Conservation (phyloP, 495 filamentous ascomycete genomes). For the Tuber indicum region DNA sequence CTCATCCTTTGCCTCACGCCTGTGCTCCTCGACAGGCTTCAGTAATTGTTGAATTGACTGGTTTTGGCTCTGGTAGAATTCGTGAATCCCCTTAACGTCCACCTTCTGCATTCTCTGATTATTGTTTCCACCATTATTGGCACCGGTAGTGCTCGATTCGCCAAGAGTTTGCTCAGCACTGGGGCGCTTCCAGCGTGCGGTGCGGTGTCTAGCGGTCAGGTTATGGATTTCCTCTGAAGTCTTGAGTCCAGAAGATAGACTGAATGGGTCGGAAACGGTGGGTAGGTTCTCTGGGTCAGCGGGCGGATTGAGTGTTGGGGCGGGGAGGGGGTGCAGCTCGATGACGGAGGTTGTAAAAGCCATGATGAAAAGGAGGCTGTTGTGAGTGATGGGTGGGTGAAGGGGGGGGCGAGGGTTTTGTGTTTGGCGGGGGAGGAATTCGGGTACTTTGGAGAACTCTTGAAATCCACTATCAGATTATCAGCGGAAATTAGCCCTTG, state of each 20-base stretch:
- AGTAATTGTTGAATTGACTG: constrained; percentile 86
- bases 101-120: constrained; percentile 45
- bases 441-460: neutral
- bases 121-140: constrained; percentile 44
- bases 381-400: neutral
- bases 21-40: constrained; percentile 88
- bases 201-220: constrained; percentile 59
- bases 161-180: constrained; percentile 16
- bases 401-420: neutral
- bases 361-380: neutral
- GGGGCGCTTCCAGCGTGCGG: constrained; percentile 66
- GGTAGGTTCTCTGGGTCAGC: constrained; percentile 27
- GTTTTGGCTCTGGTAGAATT: constrained; percentile 89
- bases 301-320: constrained; percentile 4
- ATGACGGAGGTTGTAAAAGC: constrained; percentile 17
- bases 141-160: constrained; percentile 39
- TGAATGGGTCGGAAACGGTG: constrained; percentile 62
- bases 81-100: constrained; percentile 60
- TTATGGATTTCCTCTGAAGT: constrained; percentile 65
- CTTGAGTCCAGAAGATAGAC: constrained; percentile 72
- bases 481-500: neutral
- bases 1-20: constrained; percentile 69
- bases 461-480: neutral
- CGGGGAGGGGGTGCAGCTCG: constrained; percentile 25
- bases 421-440: neutral